Evolutionary conservation across 352 stramenopile species (phyloP).

Genomic region (Globisporangium radiosum): DNA sequence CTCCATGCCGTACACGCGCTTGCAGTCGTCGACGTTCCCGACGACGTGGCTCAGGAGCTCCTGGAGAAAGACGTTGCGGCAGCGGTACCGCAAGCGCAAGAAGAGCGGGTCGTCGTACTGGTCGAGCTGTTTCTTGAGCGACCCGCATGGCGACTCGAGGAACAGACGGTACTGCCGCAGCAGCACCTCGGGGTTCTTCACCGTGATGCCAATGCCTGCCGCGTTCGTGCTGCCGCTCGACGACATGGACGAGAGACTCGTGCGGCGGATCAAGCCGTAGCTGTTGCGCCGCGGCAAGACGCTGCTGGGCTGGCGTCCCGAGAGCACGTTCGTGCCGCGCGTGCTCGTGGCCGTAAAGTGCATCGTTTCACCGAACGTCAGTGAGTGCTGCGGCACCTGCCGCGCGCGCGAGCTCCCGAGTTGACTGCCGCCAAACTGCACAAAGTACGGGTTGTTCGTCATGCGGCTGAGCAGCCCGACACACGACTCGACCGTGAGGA

Average conservation of each 20-base stretch:
- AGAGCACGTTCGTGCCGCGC: conserved; percentile 13
- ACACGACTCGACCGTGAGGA: conserved; percentile 66
- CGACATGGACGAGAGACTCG: conserved; percentile 32
- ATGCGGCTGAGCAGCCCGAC: conserved; percentile 71
- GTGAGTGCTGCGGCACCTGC: conserved; percentile 38
- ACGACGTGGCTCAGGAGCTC: conserved; percentile 77
- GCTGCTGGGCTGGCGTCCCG: conserved; percentile 15
- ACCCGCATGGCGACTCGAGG: conserved; percentile 48
- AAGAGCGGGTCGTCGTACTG: conserved; percentile 61
- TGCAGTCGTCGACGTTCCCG: conserved; percentile 74
- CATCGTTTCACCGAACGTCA: conserved; percentile 53
- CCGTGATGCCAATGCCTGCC: conserved; percentile 17
- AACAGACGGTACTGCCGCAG: conserved; percentile 73
- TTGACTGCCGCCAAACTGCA: conserved; percentile 41
- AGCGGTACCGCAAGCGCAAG: conserved; percentile 66
- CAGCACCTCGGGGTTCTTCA: conserved; percentile 72
- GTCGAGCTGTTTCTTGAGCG: conserved; percentile 48
- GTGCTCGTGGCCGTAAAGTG: conserved; percentile 35
- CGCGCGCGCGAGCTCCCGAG: conserved; percentile 33
- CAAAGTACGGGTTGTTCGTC: conserved; percentile 60
- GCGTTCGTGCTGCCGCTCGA: conserved; percentile 24
- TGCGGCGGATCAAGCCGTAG: conserved; percentile 15
- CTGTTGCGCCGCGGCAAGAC: conserved; percentile 21
- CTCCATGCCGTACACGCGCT: conserved; percentile 59
- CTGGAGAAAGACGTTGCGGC: conserved; percentile 73